Conservation (phyloP, 495 filamentous ascomycete species). For the Talaromyces proteolyticus region DNA sequence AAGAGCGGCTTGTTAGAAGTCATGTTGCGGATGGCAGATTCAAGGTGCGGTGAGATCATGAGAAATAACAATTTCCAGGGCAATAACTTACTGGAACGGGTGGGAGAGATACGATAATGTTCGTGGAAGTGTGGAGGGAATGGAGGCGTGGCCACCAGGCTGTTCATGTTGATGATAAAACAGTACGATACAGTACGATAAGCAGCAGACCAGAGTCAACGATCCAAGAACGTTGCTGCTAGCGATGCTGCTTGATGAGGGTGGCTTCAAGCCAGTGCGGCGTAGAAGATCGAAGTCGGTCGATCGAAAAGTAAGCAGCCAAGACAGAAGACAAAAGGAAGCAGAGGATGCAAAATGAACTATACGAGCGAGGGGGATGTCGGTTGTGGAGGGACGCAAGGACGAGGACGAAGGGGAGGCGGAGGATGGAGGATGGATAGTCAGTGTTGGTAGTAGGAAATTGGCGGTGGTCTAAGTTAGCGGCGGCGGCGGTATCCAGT, state of each 20-base stretch:
- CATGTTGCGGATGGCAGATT: slow-evolving; percentile 5
- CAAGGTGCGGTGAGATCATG: too few relatives aligned
- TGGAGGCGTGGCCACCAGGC: slow-evolving; percentile 56
- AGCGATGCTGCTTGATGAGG: slow-evolving; percentile 10
- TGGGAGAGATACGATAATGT: slow-evolving; percentile 61
- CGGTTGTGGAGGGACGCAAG: slow-evolving; percentile 2
- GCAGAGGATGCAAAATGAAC: slow-evolving; percentile 27
- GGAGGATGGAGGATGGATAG: slow-evolving; percentile 8
- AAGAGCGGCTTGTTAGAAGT: not conserved
- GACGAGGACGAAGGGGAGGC: slow-evolving; percentile 4
- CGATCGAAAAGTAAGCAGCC: slow-evolving; percentile 14
- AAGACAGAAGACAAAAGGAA: slow-evolving; percentile 25
- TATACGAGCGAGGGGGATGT: slow-evolving; percentile 18
- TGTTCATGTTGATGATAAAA: slow-evolving; percentile 51
- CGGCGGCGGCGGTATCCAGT: too few relatives aligned
- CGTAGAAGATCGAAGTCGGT: too few relatives aligned
- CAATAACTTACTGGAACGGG: slow-evolving; percentile 59
- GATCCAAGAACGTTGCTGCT: not conserved
- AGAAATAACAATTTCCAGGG: slow-evolving; percentile 9
- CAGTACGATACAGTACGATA: slow-evolving; percentile 2
- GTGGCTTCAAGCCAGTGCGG: slow-evolving; percentile 5
- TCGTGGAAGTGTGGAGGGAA: slow-evolving; percentile 75
- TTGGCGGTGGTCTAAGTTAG: slow-evolving; percentile 3
- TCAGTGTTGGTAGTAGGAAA: slow-evolving; percentile 3
- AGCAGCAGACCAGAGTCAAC: slow-evolving; percentile 1